These are phyloP conservation scores for Helotiales sp. DNA, from an alignment of 2,329 filamentous ascomycete genomes.

Conservation along the genomic window DNA sequence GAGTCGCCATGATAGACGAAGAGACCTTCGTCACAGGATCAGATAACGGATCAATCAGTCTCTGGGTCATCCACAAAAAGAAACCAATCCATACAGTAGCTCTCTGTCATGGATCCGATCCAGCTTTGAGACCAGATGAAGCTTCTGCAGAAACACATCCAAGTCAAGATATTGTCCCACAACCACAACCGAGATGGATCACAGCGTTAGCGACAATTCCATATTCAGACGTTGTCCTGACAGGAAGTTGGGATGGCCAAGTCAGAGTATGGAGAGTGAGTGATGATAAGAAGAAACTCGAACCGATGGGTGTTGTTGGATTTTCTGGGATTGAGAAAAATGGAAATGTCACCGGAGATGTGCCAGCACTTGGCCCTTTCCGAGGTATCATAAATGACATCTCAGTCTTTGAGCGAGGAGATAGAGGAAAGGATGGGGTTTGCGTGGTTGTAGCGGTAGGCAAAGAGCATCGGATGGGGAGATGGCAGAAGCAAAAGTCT, in stretches of 20 bases:
- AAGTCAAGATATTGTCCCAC: conserved; percentile 57
- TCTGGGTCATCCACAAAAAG: conserved; percentile 93
- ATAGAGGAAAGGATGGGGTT: conserved; percentile 72
- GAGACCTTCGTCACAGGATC: conserved; percentile 89
- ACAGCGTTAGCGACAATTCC: conserved; percentile 85
- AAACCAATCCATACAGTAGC: conserved; percentile 82
- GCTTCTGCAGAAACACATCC: conserved; percentile 72
- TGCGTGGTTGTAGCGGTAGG: conserved; percentile 85
- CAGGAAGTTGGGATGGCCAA: conserved; percentile 91
- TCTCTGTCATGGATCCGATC: conserved; percentile 83
- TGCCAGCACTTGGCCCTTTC: conserved; percentile 10
- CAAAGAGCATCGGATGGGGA: conserved; percentile 81
- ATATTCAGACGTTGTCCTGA: conserved; percentile 86
- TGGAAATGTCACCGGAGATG: conserved; percentile 1
- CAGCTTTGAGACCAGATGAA: conserved; percentile 64
- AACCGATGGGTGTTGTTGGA: conserved; percentile 67
- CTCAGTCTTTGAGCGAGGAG: conserved; percentile 80
- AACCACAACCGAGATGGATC: conserved; percentile 79
- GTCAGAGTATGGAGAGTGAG: conserved; percentile 83
- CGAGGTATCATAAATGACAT: conserved; percentile 86
- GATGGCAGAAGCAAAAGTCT: conserved; percentile 63
- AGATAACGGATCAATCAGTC: conserved; percentile 82
- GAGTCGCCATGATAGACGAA: conserved; percentile 85
- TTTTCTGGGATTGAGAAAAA: conserved; percentile 12
- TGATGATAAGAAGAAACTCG: conserved; percentile 77